Base-by-base conservation (phyloP, 2,329 filamentous ascomycete species). In the Aaosphaeria pasadenensis region DNA sequence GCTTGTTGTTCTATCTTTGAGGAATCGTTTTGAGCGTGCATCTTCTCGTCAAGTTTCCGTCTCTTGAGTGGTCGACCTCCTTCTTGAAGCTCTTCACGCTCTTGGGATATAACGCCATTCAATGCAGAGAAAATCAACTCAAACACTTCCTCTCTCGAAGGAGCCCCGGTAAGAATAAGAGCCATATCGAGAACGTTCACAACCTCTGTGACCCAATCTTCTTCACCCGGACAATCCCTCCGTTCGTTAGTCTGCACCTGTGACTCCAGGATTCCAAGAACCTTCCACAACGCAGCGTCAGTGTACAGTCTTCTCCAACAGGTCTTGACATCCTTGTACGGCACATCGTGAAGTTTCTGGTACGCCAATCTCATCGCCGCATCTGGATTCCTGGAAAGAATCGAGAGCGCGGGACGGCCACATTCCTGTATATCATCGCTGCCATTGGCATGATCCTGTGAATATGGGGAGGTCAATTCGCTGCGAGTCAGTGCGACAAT, bases 231-330 rank as follows among this genome's bases (percentile, higher is more conserved):
- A 39, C 36, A 30, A 17, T 36, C 6, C 13, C 30, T 29, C 32
- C 24, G 9, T 40, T 40, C 39, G n/a, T 36, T n/a, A n/a, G 4
- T 36, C 9, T 9, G 33, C 32, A 11, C 31, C 11, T 36, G 39
- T 30, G 3, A 30, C 44, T 65, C 55, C 4, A 66, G 47, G 4
- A 73, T 44, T 7, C 42, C 42, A n/a, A 70, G 36, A 24, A 84
- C 85, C 55, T 81, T 81, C 60, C 88, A 75, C 7, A 92, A 77
- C 47, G 82, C 81, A 1, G 85, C 82, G 47, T 91, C 86, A 1
- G 85, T 85, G 62, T 88, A 91, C 5, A 91, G 70, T 53, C 83
- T 76, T 28, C 85, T 75, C 89, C 88, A 94, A 59, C 79, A 82
- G 6, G 67, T 62, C 0, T 86, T 86, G 5, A 92, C 79, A 31